Conservation (phyloP, 768 basidiomycete species). For the Pholiota conissans region DNA sequence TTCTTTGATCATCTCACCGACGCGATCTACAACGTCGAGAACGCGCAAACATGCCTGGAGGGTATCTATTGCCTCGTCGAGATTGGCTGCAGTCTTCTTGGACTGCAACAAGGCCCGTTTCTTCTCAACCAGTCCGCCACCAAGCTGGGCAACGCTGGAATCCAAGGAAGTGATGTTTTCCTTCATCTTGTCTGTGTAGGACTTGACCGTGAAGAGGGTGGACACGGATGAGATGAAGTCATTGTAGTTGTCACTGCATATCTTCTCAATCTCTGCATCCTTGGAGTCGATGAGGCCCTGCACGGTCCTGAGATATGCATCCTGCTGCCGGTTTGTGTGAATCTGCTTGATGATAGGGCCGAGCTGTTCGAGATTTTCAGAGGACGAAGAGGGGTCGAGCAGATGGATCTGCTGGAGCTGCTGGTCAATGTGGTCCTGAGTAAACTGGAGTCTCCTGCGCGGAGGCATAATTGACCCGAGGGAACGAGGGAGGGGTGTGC, state of each 20-base stretch:
- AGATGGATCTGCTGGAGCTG: conserved; percentile 91
- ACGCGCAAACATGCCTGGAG: conserved; percentile 91
- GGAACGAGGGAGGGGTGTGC: conserved; percentile 6
- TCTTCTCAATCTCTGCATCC: conserved; percentile 93
- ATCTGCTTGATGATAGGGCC: conserved; percentile 95
- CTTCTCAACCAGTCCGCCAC: conserved; percentile 88
- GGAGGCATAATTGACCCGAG: conserved; percentile 62
- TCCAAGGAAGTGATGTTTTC: conserved; percentile 91
- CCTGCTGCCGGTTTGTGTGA: conserved; percentile 84
- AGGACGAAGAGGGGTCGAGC: conserved; percentile 82
- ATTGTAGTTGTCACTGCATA: conserved; percentile 96
- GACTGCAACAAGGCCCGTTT: conserved; percentile 87
- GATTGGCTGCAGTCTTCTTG: conserved; percentile 89
- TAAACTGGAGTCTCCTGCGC: conserved; percentile 72
- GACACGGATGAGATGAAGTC: conserved; percentile 97
- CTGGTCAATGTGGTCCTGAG: conserved; percentile 83
- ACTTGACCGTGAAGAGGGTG: conserved; percentile 94
- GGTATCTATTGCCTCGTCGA: conserved; percentile 96
- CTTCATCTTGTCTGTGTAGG: conserved; percentile 92
- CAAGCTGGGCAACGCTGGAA: conserved; percentile 83
- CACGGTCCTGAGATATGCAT: conserved; percentile 83
- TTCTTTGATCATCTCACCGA: conserved; percentile 90
- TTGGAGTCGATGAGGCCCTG: conserved; percentile 90
- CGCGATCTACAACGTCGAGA: conserved; percentile 89
- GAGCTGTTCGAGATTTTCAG: conserved; percentile 94